Conservation (phyloP, 2,329 filamentous ascomycete species). For the Trichoderma sp. region DNA sequence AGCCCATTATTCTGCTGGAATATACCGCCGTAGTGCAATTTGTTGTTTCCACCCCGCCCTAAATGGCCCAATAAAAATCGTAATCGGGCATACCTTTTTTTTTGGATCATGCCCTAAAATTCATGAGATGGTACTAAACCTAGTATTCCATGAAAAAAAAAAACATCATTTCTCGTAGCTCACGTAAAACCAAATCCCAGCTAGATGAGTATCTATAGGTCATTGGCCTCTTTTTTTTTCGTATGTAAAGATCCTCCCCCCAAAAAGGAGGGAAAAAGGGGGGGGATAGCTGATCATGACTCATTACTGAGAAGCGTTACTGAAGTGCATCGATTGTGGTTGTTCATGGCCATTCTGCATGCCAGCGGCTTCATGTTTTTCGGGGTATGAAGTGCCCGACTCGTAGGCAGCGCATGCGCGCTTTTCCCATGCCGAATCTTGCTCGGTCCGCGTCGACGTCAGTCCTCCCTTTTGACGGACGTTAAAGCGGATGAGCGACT, state of each 20-base stretch:
- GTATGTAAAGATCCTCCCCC: neutral
- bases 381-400: constrained; percentile 40
- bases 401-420: constrained; percentile 39
- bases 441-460: constrained; percentile 31
- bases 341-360: constrained; percentile 11
- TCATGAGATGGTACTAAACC: constrained; percentile 8
- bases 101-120: constrained; percentile 3
- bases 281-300: constrained; percentile 8
- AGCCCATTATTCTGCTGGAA: constrained; percentile 11
- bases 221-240: neutral
- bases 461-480: constrained; percentile 45
- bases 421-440: constrained; percentile 37
- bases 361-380: neutral
- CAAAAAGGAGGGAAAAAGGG: neutral
- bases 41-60: constrained; percentile 17
- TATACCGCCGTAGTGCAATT: constrained; percentile 16
- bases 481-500: constrained; percentile 50
- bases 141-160: constrained; percentile 14
- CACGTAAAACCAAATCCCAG: constrained; percentile 18
- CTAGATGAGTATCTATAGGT: neutral
- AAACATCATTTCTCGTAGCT: constrained; percentile 24
- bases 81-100: constrained; percentile 16
- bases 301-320: constrained; percentile 23
- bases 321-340: constrained; percentile 18
- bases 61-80: constrained; percentile 13